phyloP scores from a whole-genome alignment of 768 basidiomycete genomes.

The Auricularia heimuer region DNA sequence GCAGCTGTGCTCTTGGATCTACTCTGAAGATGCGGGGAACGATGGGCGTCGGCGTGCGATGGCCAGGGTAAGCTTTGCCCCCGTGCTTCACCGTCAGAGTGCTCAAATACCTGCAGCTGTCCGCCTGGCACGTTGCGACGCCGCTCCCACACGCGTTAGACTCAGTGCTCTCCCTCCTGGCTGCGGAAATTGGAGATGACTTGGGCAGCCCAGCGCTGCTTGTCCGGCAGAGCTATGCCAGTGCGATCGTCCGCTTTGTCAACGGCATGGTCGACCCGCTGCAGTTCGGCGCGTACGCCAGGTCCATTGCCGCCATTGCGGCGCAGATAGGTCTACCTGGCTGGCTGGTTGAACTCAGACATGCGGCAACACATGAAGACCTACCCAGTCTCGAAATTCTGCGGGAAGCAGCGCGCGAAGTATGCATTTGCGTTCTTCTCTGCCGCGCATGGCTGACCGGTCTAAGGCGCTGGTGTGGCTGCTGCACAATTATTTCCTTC shows the following conservation, averaged over 20 bases:
- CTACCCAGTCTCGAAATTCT: constrained; percentile 76
- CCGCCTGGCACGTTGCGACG: constrained; percentile 70
- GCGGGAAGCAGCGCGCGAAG: constrained; percentile 69
- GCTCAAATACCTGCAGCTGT: constrained; percentile 36
- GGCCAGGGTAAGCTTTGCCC: constrained; percentile 41
- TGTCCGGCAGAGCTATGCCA: constrained; percentile 68
- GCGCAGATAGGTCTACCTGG: constrained; percentile 73
- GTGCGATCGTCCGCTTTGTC: constrained; percentile 78
- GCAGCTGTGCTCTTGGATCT: constrained; percentile 69
- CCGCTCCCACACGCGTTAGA: constrained; percentile 77
- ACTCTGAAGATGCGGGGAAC: constrained; percentile 48
- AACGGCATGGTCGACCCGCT: constrained; percentile 94
- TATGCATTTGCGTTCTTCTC: constrained; percentile 13
- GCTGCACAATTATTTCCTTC: constrained; percentile 73
- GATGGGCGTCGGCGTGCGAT: constrained; percentile 50
- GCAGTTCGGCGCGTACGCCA: constrained; percentile 79
- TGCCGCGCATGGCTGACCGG: constrained; percentile 4
- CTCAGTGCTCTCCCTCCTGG: constrained; percentile 53
- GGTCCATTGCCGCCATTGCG: constrained; percentile 85
- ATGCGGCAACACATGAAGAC: constrained; percentile 94
- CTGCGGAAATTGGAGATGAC: constrained; percentile 48
- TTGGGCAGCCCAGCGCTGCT: constrained; percentile 30
- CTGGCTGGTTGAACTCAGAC: constrained; percentile 87
- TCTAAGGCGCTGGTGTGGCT: constrained; percentile 74
- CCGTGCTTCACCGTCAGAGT: too few relatives aligned